These are phyloP conservation scores for Gossypium trilobum DNA, from an alignment of 441 rosid species.

Conservation along the genomic window DNA sequence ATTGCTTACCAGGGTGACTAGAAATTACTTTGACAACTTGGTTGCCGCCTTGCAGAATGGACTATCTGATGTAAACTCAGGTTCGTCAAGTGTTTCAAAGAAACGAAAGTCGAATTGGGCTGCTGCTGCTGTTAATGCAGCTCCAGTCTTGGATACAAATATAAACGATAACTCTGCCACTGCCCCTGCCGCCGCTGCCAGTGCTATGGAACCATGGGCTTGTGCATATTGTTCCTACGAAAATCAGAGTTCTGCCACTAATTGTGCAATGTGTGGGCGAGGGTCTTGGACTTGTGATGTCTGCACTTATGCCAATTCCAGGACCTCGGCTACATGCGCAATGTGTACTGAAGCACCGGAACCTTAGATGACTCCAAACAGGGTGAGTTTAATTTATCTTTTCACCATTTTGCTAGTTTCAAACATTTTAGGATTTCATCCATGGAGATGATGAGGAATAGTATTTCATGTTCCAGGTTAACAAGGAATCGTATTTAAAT, in stretches of 20 bases:
- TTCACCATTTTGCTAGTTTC: background rate
- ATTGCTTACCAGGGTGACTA: background rate
- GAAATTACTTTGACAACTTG: slow-evolving; percentile 11
- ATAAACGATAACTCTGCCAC: background rate
- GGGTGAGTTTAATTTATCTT: background rate
- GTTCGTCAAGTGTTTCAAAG: background rate
- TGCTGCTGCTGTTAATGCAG: background rate
- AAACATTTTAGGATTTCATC: background rate
- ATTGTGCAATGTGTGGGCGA: background rate
- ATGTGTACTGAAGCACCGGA: background rate
- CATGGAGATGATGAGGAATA: background rate
- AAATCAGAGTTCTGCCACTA: background rate
- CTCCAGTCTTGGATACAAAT: background rate
- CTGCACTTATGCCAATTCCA: slow-evolving; percentile 3
- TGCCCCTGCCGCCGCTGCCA: background rate
- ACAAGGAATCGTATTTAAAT: background rate
- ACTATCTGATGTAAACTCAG: slow-evolving; percentile 3
- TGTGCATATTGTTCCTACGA: background rate
- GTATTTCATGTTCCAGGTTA: no score
- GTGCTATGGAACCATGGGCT: background rate
- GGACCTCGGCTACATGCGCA: background rate
- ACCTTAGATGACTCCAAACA: background rate
- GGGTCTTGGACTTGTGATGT: slow-evolving; percentile 2
- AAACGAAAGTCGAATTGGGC: background rate
- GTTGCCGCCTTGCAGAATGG: slow-evolving; percentile 12